Base-by-base conservation (phyloP, 257 asterid genomes). In the Jacaranda mimosifolia region DNA sequence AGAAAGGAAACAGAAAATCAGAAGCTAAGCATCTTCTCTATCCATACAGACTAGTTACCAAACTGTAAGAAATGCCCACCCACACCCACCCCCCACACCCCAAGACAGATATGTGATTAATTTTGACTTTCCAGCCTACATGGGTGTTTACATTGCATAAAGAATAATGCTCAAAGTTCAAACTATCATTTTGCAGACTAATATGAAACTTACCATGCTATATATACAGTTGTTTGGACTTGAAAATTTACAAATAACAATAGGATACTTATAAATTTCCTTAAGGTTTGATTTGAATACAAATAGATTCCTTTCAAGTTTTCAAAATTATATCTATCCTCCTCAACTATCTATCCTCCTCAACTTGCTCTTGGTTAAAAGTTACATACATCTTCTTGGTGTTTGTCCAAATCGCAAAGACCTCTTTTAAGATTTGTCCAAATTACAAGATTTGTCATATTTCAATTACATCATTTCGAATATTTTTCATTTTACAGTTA, bases 1-100 rank as follows among this genome's bases (percentile, higher is more conserved):
- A n/a, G 40, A 51, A 53, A 74, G 19, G 70, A 72, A 68, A 58
- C 12, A 62, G 18, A 52, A 49, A 59, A 77, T 75, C 73, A 74
- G 75, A 77, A 75, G 32, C 52, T 15, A 42, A 8, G 35, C 63
- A 70, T 49, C 40, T 63, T 12, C 43, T 21, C 17, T 49, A 36
- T 65, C 9, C 55, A 48, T 68, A 40, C 4, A 9, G 4, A 42
- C 32, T 26, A 26, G 32, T 26, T 0, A 2, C 32, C 32, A 26
- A 26, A 26, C 32, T 26, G 32, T 26, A 26, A 26, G 32, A 26
- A 26, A 26, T 26, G 1, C 32, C 32, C 32, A 26, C 32, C 32
- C 32, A 1, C 32, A 26, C 32, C 32, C 32, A 26, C 32, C 32
- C 32, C 32, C 32, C 32, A 26, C 2, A 1, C 32, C 32, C 32